These are phyloP conservation scores for Phytophthora cryptogea DNA, from an alignment of 352 stramenopile genomes.

Conservation along the genomic window DNA sequence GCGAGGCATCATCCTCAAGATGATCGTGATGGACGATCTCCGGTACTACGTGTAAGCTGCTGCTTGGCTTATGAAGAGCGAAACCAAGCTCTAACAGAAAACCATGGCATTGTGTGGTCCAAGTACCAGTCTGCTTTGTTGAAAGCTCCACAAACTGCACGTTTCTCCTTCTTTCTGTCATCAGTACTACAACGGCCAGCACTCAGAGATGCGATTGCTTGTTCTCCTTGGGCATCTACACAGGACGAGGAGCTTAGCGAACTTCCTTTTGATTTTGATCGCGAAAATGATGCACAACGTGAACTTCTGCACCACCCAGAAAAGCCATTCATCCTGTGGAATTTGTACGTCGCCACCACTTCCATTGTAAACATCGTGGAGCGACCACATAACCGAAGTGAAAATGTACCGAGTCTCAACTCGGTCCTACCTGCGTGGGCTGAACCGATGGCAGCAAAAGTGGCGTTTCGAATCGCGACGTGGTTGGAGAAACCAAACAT, in stretches of 20 bases:
- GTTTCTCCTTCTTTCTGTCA: constrained; percentile 33
- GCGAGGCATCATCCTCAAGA: constrained; percentile 1
- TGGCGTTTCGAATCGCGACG: constrained; percentile 20
- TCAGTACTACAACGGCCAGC: constrained; percentile 16
- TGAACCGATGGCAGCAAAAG: constrained; percentile 7
- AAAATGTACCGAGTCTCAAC: constrained; percentile 1
- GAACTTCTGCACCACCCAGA: constrained; percentile 10
- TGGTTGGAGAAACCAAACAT: constrained; percentile 17
- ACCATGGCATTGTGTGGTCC: constrained; percentile 16
- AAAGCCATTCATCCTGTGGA: constrained; percentile 25
- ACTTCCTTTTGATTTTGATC: constrained; percentile 30
- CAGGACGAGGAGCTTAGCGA: constrained; percentile 7
- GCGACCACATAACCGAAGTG: background rate
- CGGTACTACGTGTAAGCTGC: constrained; percentile 17
- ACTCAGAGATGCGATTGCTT: constrained; percentile 16
- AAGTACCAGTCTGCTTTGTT: constrained; percentile 20
- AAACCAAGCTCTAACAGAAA: constrained; percentile 8
- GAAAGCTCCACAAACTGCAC: constrained; percentile 2
- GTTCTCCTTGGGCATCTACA: constrained; percentile 23
- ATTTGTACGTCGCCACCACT: constrained; percentile 6
- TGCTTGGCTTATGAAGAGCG: constrained; percentile 16
- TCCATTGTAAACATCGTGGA: background rate
- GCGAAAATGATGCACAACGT: constrained; percentile 13
- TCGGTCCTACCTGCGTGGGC: constrained; percentile 22
- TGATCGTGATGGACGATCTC: constrained; percentile 1